Evolutionary conservation across 805 yeast genomes (phyloP).

Genomic region (Candida silvicultrix): DNA sequence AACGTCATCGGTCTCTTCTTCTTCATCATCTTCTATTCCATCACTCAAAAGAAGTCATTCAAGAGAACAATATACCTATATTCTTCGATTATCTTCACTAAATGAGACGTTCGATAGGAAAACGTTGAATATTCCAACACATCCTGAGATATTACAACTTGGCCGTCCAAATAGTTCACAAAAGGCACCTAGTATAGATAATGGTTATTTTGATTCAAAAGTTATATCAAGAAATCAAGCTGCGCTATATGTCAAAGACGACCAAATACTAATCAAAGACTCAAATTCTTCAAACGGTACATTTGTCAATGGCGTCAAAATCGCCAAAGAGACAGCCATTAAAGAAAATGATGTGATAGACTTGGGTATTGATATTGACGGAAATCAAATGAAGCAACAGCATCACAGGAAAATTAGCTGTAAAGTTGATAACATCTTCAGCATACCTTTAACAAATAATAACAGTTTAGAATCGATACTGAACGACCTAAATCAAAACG

Average conservation of each 20-base stretch:
- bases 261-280: slow-evolving; percentile 73
- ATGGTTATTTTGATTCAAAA: slow-evolving; percentile 92
- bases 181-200: slow-evolving; percentile 52
- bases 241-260: slow-evolving; percentile 71
- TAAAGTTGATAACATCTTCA: slow-evolving; percentile 64
- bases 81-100: slow-evolving; percentile 67
- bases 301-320: slow-evolving; percentile 70
- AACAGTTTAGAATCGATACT: slow-evolving; percentile 10
- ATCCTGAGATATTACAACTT: slow-evolving; percentile 76
- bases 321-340: slow-evolving; percentile 54
- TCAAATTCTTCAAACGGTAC: slow-evolving; percentile 93
- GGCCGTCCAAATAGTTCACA: slow-evolving; percentile 80
- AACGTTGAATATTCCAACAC: slow-evolving; percentile 68
- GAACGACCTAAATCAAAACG: slow-evolving; percentile 4
- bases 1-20: background rate
- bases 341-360: slow-evolving; percentile 84
- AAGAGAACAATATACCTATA: slow-evolving; percentile 34
- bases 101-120: slow-evolving; percentile 82
- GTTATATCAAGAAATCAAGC: slow-evolving; percentile 95
- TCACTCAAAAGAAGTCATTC: background rate
- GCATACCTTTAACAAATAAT: slow-evolving; percentile 30
- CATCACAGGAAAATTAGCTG: slow-evolving; percentile 87
- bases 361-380: slow-evolving; percentile 84
- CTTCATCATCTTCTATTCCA: background rate
- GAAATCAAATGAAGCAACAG: slow-evolving; percentile 36